These are phyloP conservation scores for Fusarium hainanense DNA, from an alignment of 2,329 filamentous ascomycete genomes.

Conservation along the genomic window DNA sequence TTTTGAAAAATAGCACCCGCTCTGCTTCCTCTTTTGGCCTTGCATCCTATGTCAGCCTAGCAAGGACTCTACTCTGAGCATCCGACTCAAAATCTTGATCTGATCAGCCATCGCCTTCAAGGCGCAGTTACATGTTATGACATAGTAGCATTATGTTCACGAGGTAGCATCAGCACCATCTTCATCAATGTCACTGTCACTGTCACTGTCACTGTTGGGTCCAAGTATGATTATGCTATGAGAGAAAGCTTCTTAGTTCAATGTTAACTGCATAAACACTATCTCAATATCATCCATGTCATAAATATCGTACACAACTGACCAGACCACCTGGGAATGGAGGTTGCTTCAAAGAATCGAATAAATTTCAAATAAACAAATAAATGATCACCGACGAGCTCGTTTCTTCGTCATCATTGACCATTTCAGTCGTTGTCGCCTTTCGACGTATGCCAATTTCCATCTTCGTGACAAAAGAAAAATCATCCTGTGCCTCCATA, in stretches of 20 bases:
- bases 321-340: slow-evolving; percentile 43
- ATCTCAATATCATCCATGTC: slow-evolving; percentile 29
- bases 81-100: slow-evolving; percentile 4
- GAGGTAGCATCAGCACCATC: slow-evolving; percentile 17
- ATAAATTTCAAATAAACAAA: slow-evolving; percentile 31
- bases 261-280: slow-evolving; percentile 30
- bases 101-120: not conserved
- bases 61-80: not conserved
- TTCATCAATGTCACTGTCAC: slow-evolving; percentile 1
- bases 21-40: slow-evolving; percentile 12
- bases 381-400: slow-evolving; percentile 44
- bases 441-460: slow-evolving; percentile 36
- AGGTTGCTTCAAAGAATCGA: slow-evolving; percentile 39
- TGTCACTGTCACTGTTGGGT: not conserved
- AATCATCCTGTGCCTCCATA: slow-evolving; percentile 10
- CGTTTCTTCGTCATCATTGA: slow-evolving; percentile 45
- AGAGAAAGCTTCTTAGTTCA: slow-evolving; percentile 27
- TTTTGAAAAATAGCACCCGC: slow-evolving; percentile 19
- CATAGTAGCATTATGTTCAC: slow-evolving; percentile 9
- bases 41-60: slow-evolving; percentile 7
- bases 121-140: slow-evolving; percentile 14
- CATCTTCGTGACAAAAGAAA: slow-evolving; percentile 13
- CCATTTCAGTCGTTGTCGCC: slow-evolving; percentile 44
- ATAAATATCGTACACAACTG: slow-evolving; percentile 40
- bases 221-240: not conserved